Evolutionary conservation across 805 yeast genomes (phyloP).

Genomic region (Wickerhamomyces chambardii): DNA sequence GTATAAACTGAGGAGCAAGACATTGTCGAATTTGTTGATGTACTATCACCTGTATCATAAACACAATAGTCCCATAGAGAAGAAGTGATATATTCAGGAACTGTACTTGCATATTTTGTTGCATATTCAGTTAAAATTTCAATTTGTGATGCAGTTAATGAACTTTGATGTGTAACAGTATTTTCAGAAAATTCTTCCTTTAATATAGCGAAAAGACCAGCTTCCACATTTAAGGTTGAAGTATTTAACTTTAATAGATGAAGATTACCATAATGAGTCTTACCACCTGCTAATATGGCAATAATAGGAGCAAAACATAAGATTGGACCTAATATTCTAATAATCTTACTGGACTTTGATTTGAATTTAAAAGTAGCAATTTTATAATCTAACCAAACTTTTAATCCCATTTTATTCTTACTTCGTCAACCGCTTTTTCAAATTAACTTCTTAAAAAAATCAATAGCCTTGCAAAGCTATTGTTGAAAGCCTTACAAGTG

Average conservation of each 20-base stretch:
- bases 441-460: too few species aligned
- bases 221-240: not conserved
- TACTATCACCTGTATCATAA: constrained; percentile 19
- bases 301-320: not conserved
- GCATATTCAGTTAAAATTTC: constrained; percentile 35
- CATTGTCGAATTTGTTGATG: not conserved
- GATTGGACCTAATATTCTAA: not conserved
- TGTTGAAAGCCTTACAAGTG: too few species aligned
- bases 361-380: too few species aligned
- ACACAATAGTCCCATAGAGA: constrained; percentile 36
- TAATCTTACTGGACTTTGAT: not conserved
- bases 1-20: not conserved
- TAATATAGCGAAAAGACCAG: not conserved
- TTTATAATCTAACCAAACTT: not conserved
- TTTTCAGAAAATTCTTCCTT: not conserved
- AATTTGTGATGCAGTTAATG: constrained; percentile 41
- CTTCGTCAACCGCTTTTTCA: too few species aligned
- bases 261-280: not conserved
- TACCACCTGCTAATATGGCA: not conserved
- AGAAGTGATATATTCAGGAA: constrained; percentile 39
- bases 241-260: not conserved
- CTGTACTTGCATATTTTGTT: constrained; percentile 30
- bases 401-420: not conserved
- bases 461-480: too few species aligned
- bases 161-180: constrained; percentile 2